Evolutionary conservation across 208 protist species (phyloP).

Genomic region (Wallacemonas rigidus): DNA sequence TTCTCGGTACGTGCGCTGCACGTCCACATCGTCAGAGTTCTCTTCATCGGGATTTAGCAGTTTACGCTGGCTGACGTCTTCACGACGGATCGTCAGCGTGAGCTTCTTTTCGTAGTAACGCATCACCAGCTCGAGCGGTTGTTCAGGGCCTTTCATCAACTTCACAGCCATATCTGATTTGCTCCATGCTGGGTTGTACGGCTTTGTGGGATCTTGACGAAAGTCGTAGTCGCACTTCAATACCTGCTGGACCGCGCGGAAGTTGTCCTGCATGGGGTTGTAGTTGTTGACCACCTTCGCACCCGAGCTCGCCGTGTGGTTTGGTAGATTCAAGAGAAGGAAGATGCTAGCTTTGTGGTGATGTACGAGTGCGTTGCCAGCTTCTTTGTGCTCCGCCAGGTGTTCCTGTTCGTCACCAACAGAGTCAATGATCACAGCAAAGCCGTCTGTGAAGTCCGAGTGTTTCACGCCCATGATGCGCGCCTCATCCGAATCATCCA

Average conservation of each 20-base stretch:
- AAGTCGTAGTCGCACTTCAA: constrained; percentile 77
- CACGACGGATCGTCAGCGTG: constrained; percentile 52
- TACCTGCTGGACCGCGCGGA: constrained; percentile 42
- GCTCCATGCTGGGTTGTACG: constrained; percentile 25
- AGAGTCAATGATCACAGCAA: constrained; percentile 74
- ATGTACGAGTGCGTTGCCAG: constrained; percentile 28
- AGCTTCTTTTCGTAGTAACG: constrained; percentile 77
- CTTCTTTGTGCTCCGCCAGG: constrained; percentile 28
- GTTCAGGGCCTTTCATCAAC: constrained; percentile 44
- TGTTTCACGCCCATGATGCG: constrained; percentile 80
- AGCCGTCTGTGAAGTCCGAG: constrained; percentile 72
- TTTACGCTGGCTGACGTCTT: constrained; percentile 41
- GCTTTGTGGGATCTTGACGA: constrained; percentile 45
- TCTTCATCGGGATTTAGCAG: constrained; percentile 28
- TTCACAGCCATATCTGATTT: constrained; percentile 25
- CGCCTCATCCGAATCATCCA: constrained; percentile 58
- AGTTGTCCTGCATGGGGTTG: constrained; percentile 39
- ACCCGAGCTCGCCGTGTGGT: constrained; percentile 33
- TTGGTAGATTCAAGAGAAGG: constrained; percentile 68
- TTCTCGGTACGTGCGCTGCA: constrained; percentile 58
- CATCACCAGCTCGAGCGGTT: constrained; percentile 73
- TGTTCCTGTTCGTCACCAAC: constrained; percentile 51
- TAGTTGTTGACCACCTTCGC: constrained; percentile 67
- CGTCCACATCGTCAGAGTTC: constrained; percentile 34
- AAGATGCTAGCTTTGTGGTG: constrained; percentile 62